Percentiles rank a stretch among this genome's conserved stretches.
Evolutionary conservation across 306 rosid species (phyloP).

Genomic region (Vigna trinervia): DNA sequence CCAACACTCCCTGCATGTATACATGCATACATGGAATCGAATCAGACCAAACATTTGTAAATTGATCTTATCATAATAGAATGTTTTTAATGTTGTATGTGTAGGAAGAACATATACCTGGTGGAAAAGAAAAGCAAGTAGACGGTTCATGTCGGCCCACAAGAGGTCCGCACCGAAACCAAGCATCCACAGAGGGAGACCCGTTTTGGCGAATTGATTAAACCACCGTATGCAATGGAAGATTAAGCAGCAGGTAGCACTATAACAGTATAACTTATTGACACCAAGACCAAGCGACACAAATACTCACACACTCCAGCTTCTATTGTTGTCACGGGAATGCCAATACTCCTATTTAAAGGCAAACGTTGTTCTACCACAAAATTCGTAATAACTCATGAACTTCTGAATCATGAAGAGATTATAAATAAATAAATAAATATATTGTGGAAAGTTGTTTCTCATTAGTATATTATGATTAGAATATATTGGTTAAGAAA

Average conservation of each 20-base stretch:
- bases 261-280: too few relatives aligned
- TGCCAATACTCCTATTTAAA: constrained; percentile 9
- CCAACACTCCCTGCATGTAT: constrained; percentile 67
- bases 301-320: not conserved
- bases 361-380: not conserved
- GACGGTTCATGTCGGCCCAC: constrained; percentile 90
- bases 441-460: not conserved
- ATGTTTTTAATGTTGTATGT: too few relatives aligned
- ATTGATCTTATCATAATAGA: too few relatives aligned
- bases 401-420: not conserved
- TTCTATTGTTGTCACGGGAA: constrained; percentile 17
- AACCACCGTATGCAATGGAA: not conserved
- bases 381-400: not conserved
- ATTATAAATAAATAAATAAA: not conserved
- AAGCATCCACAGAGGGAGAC: constrained; percentile 88
- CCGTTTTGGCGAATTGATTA: constrained; percentile 72
- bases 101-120: constrained; percentile 43
- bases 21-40: not conserved
- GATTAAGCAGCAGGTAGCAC: too few relatives aligned
- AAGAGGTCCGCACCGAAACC: constrained; percentile 76
- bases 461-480: not conserved
- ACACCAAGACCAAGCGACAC: too few relatives aligned
- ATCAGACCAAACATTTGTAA: too few relatives aligned
- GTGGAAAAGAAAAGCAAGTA: constrained; percentile 86
- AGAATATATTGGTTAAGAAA: not conserved